Conservation (phyloP, 306 rosid species). For the Alnus glutinosa region DNA sequence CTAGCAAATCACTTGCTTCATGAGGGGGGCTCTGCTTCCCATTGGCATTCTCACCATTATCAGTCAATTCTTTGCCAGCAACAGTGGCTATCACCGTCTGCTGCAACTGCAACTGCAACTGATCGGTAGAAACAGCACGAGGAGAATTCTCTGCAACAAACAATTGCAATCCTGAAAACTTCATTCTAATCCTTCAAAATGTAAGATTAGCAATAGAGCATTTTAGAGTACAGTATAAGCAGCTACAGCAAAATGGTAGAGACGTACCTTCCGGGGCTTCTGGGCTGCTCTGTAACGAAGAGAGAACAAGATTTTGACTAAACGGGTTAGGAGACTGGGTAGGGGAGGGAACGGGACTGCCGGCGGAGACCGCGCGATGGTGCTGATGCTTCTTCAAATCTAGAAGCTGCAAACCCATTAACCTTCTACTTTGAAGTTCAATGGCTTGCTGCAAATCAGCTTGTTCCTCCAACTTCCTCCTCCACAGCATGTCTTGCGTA, state of each 20-base stretch:
- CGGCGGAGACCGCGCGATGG: conserved; percentile 63
- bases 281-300: conserved; percentile 50
- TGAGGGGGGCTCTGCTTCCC: conserved; percentile 53
- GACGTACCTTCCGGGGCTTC: conserved; percentile 55
- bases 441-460: conserved; percentile 89
- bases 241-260: background rate
- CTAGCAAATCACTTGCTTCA: conserved; percentile 61
- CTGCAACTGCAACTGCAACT: conserved; percentile 34
- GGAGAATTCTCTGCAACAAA: conserved; percentile 53
- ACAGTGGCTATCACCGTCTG: conserved; percentile 17
- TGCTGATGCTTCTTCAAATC: conserved; percentile 80
- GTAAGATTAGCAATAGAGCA: too few relatives aligned
- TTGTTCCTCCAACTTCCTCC: conserved; percentile 91
- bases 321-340: conserved; percentile 63
- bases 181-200: conserved; percentile 10
- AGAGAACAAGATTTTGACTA: conserved; percentile 44
- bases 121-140: conserved; percentile 39
- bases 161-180: conserved; percentile 15
- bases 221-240: too few relatives aligned
- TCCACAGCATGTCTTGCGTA: conserved; percentile 81
- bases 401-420: conserved; percentile 88
- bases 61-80: conserved; percentile 41
- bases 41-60: conserved; percentile 34
- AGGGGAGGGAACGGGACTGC: conserved; percentile 79
- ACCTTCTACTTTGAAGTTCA: conserved; percentile 81